phyloP scores from a whole-genome alignment of 768 basidiomycete species.

The Leccinum barrowsii region DNA sequence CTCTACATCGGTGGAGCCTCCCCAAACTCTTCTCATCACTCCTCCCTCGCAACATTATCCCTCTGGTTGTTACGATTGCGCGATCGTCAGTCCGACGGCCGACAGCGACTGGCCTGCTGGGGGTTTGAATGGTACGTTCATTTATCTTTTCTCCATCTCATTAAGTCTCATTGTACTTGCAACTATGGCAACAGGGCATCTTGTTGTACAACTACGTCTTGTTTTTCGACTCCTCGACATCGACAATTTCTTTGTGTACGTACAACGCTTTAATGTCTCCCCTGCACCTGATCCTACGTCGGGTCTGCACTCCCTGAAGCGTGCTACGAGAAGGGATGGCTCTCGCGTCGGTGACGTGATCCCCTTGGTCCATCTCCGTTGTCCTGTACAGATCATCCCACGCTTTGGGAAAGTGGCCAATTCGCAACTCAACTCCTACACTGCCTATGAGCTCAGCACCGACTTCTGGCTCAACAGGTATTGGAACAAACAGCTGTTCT shows the following conservation, averaged over 20 bases:
- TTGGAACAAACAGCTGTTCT: background rate
- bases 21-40: background rate
- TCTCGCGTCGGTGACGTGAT: background rate
- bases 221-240: background rate
- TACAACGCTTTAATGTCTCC: background rate
- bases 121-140: background rate
- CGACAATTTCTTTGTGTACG: background rate
- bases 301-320: background rate
- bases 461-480: background rate
- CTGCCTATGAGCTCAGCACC: background rate
- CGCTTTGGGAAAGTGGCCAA: background rate
- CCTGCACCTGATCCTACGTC: background rate
- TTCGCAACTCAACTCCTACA: background rate
- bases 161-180: background rate
- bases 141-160: background rate
- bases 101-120: background rate
- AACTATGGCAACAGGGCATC: background rate
- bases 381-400: background rate
- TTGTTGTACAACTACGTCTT: background rate
- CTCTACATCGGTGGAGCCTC: background rate
- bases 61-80: background rate
- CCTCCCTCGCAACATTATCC: background rate
- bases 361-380: background rate
- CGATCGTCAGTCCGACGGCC: background rate
- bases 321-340: background rate